Evolutionary conservation across 129 eudicot genomes (phyloP).

Genomic region (Rutidosis leptorrhynchoides): DNA sequence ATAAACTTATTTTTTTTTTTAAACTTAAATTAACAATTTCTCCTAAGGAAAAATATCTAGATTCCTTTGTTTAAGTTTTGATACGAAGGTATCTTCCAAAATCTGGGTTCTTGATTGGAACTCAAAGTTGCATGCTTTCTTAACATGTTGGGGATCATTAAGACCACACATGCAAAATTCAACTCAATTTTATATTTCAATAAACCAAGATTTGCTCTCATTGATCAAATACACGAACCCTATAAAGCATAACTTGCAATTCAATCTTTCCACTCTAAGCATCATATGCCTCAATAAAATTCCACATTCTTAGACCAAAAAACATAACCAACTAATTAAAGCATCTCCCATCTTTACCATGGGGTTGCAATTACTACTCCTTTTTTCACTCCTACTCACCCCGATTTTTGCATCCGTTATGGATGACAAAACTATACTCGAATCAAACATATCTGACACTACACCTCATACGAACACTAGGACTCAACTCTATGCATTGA

Average conservation of each 20-base stretch:
- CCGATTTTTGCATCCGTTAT: slow-evolving; percentile 14
- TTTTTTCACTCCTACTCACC: slow-evolving; percentile 3
- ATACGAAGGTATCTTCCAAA: slow-evolving; percentile 17
- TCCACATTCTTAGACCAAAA: slow-evolving; percentile 6
- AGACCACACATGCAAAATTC: slow-evolving; percentile 27
- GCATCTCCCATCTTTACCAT: slow-evolving; percentile 16
- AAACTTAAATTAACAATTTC: too few species aligned
- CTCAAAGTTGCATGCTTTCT: slow-evolving; percentile 36
- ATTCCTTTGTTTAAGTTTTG: too few species aligned
- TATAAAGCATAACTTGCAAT: slow-evolving; percentile 29
- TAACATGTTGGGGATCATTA: slow-evolving; percentile 22
- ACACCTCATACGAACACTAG: slow-evolving; percentile 19
- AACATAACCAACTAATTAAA: background rate
- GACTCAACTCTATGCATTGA: slow-evolving; percentile 25
- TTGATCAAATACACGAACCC: slow-evolving; percentile 25
- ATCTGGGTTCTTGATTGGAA: slow-evolving; percentile 36
- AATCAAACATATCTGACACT: slow-evolving; percentile 1
- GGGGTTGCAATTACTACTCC: slow-evolving; percentile 20
- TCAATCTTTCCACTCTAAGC: slow-evolving; percentile 25
- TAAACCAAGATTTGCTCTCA: slow-evolving; percentile 23
- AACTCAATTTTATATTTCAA: slow-evolving; percentile 12
- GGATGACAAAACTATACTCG: slow-evolving; percentile 1
- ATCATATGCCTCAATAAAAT: slow-evolving; percentile 28
- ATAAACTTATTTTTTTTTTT: too few species aligned
- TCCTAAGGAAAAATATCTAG: too few species aligned